Evolutionary conservation across 106 monocot genomes (phyloP), one percentile per base, ranked within the genome.

Genomic region (Vanilla planifolia): DNA sequence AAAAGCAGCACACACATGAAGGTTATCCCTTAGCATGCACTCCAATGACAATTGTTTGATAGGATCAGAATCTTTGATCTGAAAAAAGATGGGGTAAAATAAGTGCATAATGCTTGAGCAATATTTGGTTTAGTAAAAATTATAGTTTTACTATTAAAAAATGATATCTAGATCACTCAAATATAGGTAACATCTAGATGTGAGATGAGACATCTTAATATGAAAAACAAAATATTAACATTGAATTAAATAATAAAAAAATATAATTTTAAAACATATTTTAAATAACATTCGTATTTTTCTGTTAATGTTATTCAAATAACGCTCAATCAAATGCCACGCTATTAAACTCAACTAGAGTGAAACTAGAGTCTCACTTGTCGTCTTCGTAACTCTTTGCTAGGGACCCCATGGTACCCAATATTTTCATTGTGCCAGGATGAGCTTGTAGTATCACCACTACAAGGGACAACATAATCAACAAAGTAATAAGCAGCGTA

Each of bases 51-150:
- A 52, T 43, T 88, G 84, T 36, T 75, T 98, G 62, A 98, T 84
- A 2, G 91, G 91, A 66, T 98, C 96, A n/a, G 87, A 81, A 55
- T 91, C 91, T 58, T 81, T 91, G 19, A 98, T 79, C 96, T 98
- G 70, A 46, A 19, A 44, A 60, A 33, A 41, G 48, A n/a, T n/a
- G n/a, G n/a, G 63, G 36, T 16, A 20, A 17, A 32, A 51, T 5
- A 47, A 45, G 20, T 33, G 22, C 14, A 16, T 20, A 25, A 8
- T 26, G 52, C 39, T 52, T 25, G n/a, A n/a, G n/a, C n/a, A n/a
- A n/a, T n/a, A n/a, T n/a, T 10, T 51, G 48, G 34, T 29, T 34
- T 57, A 27, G 22, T 6, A 53, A 21, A 61, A 35, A 27, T 15
- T n/a, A n/a, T n/a, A n/a, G n/a, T n/a, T n/a, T n/a, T n/a, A n/a